Evolutionary conservation across 768 basidiomycete species (phyloP).

Genomic region (Tulasnella calospora): DNA sequence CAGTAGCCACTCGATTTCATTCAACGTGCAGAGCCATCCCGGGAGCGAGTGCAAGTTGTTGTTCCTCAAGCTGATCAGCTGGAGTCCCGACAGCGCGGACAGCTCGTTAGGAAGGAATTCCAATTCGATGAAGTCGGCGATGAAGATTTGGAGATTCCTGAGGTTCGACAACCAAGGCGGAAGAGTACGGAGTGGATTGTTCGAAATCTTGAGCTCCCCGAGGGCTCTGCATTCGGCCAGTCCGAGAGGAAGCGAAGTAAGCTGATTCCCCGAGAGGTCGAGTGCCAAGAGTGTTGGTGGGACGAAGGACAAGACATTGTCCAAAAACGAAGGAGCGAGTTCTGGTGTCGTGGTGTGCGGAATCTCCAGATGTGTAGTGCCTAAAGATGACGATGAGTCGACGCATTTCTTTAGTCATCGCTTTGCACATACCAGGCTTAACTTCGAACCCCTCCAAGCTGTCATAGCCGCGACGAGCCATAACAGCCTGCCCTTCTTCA

Average conservation of each 20-base stretch:
- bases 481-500: slow-evolving; percentile 79
- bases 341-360: slow-evolving; percentile 75
- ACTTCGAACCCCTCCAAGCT: slow-evolving; percentile 60
- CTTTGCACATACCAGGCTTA: slow-evolving; percentile 56
- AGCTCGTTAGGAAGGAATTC: slow-evolving; percentile 69
- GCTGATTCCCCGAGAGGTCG: slow-evolving; percentile 86
- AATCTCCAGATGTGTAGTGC: slow-evolving; percentile 89
- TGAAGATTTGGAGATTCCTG: slow-evolving; percentile 73
- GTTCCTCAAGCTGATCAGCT: slow-evolving; percentile 81
- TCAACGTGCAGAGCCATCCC: slow-evolving; percentile 91
- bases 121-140: slow-evolving; percentile 88
- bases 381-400: slow-evolving; percentile 41
- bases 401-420: not conserved
- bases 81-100: slow-evolving; percentile 67
- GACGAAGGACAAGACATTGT: slow-evolving; percentile 64
- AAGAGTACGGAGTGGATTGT: slow-evolving; percentile 86
- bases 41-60: slow-evolving; percentile 87
- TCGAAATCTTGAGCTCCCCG: slow-evolving; percentile 90
- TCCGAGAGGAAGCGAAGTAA: slow-evolving; percentile 75
- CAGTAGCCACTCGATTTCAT: slow-evolving; percentile 74
- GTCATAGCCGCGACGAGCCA: slow-evolving; percentile 59
- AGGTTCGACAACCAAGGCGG: slow-evolving; percentile 81
- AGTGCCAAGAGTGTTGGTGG: slow-evolving; percentile 77
- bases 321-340: slow-evolving; percentile 70
- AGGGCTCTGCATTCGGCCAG: slow-evolving; percentile 74